Conservation (phyloP, 371 early-diverging fungal genomes). For the Mortierella sp. region DNA sequence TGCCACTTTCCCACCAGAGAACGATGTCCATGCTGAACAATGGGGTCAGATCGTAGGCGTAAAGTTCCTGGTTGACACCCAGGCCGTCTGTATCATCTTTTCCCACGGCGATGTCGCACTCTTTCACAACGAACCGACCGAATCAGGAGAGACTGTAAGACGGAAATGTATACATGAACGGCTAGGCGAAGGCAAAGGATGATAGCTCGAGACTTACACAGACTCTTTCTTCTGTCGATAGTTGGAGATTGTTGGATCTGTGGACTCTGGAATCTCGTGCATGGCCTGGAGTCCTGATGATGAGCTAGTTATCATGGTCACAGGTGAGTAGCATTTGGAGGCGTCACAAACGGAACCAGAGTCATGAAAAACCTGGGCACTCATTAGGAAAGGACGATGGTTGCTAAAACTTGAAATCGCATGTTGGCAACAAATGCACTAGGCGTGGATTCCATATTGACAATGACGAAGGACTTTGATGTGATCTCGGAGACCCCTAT, state of each 20-base stretch:
- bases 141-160: slow-evolving; percentile 60
- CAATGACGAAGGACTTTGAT: slow-evolving; percentile 95
- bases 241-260: slow-evolving; percentile 77
- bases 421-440: too few species aligned
- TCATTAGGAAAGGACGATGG: too few species aligned
- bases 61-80: slow-evolving; percentile 70
- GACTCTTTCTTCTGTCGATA: slow-evolving; percentile 18
- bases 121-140: slow-evolving; percentile 65
- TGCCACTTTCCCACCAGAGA: slow-evolving; percentile 49
- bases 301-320: slow-evolving; percentile 85
- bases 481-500: slow-evolving; percentile 83
- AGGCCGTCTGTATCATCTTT: slow-evolving; percentile 73
- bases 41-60: slow-evolving; percentile 63
- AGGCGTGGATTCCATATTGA: slow-evolving; percentile 80
- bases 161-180: too few species aligned
- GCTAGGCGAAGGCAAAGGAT: too few species aligned
- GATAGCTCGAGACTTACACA: too few species aligned
- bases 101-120: slow-evolving; percentile 76
- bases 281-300: slow-evolving; percentile 95
- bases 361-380: too few species aligned
- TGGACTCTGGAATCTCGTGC: slow-evolving; percentile 83
- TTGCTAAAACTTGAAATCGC: slow-evolving; percentile 1
- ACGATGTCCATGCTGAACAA: slow-evolving; percentile 40
- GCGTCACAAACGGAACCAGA: too few species aligned
- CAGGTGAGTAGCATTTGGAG: slow-evolving; percentile 57